phyloP scores from a whole-genome alignment of 2,329 filamentous ascomycete genomes.

The Apiospora hydei region DNA sequence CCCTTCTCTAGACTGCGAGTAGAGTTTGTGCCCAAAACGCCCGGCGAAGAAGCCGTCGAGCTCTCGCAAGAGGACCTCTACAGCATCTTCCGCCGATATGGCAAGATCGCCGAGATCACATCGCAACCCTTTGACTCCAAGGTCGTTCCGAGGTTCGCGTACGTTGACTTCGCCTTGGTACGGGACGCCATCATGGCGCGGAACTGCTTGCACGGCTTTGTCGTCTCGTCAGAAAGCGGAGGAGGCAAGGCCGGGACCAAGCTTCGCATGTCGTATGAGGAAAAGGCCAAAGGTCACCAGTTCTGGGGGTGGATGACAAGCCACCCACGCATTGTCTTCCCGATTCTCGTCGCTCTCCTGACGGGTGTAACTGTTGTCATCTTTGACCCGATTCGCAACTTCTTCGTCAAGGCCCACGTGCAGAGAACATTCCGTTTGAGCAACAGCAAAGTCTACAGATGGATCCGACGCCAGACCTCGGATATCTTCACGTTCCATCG shows the following conservation, averaged over 20 bases:
- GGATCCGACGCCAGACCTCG: slow-evolving; percentile 78
- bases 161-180: slow-evolving; percentile 76
- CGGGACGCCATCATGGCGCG: slow-evolving; percentile 86
- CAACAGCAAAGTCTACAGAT: slow-evolving; percentile 77
- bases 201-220: slow-evolving; percentile 89
- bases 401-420: slow-evolving; percentile 89
- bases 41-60: slow-evolving; percentile 77
- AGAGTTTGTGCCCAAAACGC: slow-evolving; percentile 79
- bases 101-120: slow-evolving; percentile 86
- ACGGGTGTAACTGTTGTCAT: slow-evolving; percentile 85
- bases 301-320: slow-evolving; percentile 86
- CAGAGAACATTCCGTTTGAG: slow-evolving; percentile 77
- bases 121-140: slow-evolving; percentile 88
- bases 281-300: slow-evolving; percentile 77
- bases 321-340: slow-evolving; percentile 89
- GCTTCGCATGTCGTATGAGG: slow-evolving; percentile 84
- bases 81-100: slow-evolving; percentile 86
- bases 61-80: slow-evolving; percentile 88
- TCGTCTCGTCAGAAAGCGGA: slow-evolving; percentile 71
- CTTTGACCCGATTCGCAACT: slow-evolving; percentile 93
- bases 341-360: slow-evolving; percentile 79
- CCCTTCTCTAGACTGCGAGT: slow-evolving; percentile 79
- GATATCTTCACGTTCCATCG: slow-evolving; percentile 68
- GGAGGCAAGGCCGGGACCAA: slow-evolving; percentile 79
- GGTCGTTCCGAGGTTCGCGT: slow-evolving; percentile 79